Base-by-base conservation (phyloP, 148 eudicot species). In the Amaranthus hypochondriacus region DNA sequence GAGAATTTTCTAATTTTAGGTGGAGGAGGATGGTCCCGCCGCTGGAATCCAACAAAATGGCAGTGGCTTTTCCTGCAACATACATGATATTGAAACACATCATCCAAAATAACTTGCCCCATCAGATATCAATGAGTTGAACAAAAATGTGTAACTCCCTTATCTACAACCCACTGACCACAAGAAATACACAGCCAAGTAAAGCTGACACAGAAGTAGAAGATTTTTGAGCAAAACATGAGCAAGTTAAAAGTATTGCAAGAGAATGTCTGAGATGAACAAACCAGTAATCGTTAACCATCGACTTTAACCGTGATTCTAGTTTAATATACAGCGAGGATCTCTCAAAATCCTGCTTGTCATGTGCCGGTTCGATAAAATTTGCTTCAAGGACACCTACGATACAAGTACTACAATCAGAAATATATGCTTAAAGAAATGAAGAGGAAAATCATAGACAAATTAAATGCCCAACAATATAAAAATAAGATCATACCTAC, bases 291-390 rank as follows among this genome's bases (percentile, higher is more conserved):
- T 92, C 99, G 63, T 70, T 67, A 71, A 86, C 89, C 94, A 95
- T 92, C 80, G 90, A 91, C 68, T 95, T 95, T 84, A 95, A 84
- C 84, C 80, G 87, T 69, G 67, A 10, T 84, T 95, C 99, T 75
- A 95, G 86, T 78, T 87, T 86, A 74, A 84, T 76, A 83, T 78
- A 95, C 65, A 90, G 73, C 72, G 88, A 76, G 46, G 99, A 92
- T 75, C 94, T 87, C 87, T 95, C 99, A 82, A 95, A 95, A 79
- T 95, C 99, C 83, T 95, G 99, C 84, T 95, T 95, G 87, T 95
- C 99, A 77, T 95, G 99, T 15, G 99, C 96, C 61, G 98, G 97
- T 81, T 95, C 91, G 74, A 95, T 92, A 70, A 95, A 95, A 84
- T 95, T 95, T 59, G 98, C 93, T 82, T 95, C 99, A 79, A 92